Base-by-base conservation (phyloP, 2,329 filamentous ascomycete genomes). In the Trichoderma pleuroti region DNA sequence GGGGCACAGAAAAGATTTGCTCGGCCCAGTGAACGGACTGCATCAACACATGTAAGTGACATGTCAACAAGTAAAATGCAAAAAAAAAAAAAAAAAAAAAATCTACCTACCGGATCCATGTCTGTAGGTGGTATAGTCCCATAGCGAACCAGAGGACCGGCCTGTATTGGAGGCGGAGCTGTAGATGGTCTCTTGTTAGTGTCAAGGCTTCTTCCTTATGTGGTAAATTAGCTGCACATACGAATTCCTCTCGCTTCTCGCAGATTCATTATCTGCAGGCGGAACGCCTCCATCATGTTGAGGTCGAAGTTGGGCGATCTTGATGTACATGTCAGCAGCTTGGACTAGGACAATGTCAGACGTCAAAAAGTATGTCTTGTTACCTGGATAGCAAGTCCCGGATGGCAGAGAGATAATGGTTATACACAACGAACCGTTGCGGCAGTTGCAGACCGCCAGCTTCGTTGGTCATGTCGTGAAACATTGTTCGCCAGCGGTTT, bases 21-120 rank as follows among this genome's bases (percentile, higher is more conserved):
- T 89, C 84, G 7, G 88, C 87, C 88, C 88, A 91, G 75, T 90
- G 88, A 5, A 82, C 78, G 63, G 80, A 80, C 86, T 89, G 72
- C 34, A 36, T 26, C 34, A 30, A 57, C 26, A 68, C 12, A 28
- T 69, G 72, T 74, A 68, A 74, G 62, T 70, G 42, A 69, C 36
- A 52, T 54, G 42, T 30, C 14, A 21, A 61, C 8, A 2, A 18
- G 39, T 42, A 42, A n/a, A n/a, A 60, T n/a, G n/a, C n/a, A n/a
- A n/a, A n/a, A n/a, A n/a, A n/a, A n/a, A n/a, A 39, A n/a, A 60
- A 24, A 21, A 62, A 28, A 42, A 21, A 5, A n/a, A 49, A 42
- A 21, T 21, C 5, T 5, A 12, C 79, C 71, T 52, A 80, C 76
- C 12, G 74, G 72, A 28, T 76, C 73, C 28, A 70, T 36, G 5